Evolutionary conservation across 805 yeast genomes (phyloP), one percentile per base, ranked within the genome.

Genomic region (Candida endomychidarum): DNA sequence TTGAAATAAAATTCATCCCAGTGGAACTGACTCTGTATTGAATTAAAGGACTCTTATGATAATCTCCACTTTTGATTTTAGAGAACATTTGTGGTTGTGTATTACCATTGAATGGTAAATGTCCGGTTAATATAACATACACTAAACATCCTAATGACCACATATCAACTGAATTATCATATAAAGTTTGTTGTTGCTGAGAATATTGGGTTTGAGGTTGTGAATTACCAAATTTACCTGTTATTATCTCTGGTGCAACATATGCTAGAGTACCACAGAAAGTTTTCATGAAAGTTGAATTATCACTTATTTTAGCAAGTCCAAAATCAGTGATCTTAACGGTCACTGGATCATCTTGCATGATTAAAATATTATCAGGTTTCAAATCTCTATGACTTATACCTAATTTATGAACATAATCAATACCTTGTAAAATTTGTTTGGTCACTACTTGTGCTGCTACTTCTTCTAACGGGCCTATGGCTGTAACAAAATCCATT

Each of bases 281-380:
- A 0, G 99, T 91, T 58, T 88, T 90, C 85, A 93, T 83, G 47
- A 85, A 80, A 2, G 96, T 80, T 8, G 89, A 84, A 38, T 80
- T 81, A 42, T 84, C 93, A 47, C 89, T 81, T 19, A 88, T 81
- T 61, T 93, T 93, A 0, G 99, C 99, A 32, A 93, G 69, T 0
- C 99, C 99, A 65, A 93, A 93, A 64, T 93, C 99, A 3, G 97
- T 86, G 27, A 93, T 86, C 57, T 93, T 93, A n/a, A 93, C 83
- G 12, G 80, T 60, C 4, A 90, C 93, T 0, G 97, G 98, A 54
- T 87, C 93, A 56, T 88, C 95, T 54, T 81, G 85, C 53, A 87
- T 88, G 41, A 93, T 88, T 41, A 93, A 67, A 9, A 93, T 87
- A 61, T 93, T 93, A 59, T 93, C 99, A 0, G 99, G 99, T 58